Percentiles rank a stretch among this genome's conserved stretches.
Evolutionary conservation across 495 filamentous ascomycete genomes (phyloP).

Genomic region (Mytilinidion resinicola): DNA sequence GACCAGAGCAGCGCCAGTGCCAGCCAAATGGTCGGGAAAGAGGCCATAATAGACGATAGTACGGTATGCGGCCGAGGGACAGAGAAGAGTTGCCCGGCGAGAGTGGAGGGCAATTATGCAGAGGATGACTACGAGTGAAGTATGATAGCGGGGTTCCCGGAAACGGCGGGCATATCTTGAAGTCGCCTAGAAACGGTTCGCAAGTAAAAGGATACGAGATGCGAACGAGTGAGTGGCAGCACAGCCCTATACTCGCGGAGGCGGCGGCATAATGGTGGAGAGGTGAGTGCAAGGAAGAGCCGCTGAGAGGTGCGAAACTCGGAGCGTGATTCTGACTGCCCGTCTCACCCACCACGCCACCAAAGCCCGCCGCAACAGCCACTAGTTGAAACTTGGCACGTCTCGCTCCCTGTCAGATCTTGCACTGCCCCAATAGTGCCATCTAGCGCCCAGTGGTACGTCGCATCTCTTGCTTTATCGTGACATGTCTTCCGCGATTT

Average conservation of each 20-base stretch:
- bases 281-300: not conserved
- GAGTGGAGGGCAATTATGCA: not conserved
- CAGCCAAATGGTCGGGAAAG: slow-evolving; percentile 4
- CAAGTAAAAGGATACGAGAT: no score
- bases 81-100: not conserved
- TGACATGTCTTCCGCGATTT: not conserved
- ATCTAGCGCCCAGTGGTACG: not conserved
- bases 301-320: not conserved
- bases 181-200: no score
- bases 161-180: no score
- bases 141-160: not conserved
- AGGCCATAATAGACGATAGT: slow-evolving; percentile 6
- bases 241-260: no score
- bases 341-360: not conserved
- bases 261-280: not conserved
- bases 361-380: not conserved
- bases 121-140: not conserved
- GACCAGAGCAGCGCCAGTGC: slow-evolving; percentile 10
- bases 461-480: not conserved
- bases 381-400: slow-evolving; percentile 18
- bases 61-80: not conserved
- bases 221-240: no score
- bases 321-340: not conserved
- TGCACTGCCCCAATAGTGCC: slow-evolving; percentile 15
- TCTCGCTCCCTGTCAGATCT: slow-evolving; percentile 3